Conservation (phyloP, 768 basidiomycete genomes). For the Boletus vermiculosoides region DNA sequence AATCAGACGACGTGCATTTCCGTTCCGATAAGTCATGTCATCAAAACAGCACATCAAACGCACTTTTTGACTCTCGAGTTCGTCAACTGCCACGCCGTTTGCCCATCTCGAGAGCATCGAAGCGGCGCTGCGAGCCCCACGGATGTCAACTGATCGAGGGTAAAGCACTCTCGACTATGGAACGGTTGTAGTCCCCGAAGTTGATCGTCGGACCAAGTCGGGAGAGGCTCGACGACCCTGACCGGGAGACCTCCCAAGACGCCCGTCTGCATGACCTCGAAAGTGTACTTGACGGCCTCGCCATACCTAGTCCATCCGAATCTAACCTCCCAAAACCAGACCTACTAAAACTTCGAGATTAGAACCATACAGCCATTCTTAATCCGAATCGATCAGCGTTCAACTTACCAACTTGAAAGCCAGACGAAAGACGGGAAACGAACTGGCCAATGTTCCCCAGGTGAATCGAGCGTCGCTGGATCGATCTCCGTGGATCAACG, state of each 20-base stretch:
- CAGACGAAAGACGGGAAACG: neutral
- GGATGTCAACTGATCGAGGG: constrained; percentile 10
- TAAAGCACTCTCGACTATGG: constrained; percentile 3
- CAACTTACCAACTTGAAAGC: neutral
- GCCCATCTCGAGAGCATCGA: constrained; percentile 19
- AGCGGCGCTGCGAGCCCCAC: neutral
- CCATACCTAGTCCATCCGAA: constrained; percentile 6
- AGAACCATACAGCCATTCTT: no score
- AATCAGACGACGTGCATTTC: neutral
- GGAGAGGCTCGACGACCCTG: constrained; percentile 14
- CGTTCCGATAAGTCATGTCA: neutral
- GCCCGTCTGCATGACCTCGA: constrained; percentile 17
- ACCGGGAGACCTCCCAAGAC: constrained; percentile 11
- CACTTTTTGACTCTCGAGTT: constrained; percentile 15
- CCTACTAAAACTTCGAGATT: no score
- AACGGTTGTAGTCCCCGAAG: constrained; percentile 13
- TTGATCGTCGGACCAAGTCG: constrained; percentile 15
- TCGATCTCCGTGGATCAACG: constrained; percentile 18
- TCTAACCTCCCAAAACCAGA: no score
- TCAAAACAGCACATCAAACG: neutral
- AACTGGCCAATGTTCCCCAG: constrained; percentile 10
- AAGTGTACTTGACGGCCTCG: constrained; percentile 8
- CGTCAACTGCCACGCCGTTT: constrained; percentile 14
- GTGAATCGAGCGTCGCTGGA: constrained; percentile 10
- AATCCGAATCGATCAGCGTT: neutral